Base-by-base conservation (phyloP, 768 basidiomycete species). In the Trametes cinnabarina region DNA sequence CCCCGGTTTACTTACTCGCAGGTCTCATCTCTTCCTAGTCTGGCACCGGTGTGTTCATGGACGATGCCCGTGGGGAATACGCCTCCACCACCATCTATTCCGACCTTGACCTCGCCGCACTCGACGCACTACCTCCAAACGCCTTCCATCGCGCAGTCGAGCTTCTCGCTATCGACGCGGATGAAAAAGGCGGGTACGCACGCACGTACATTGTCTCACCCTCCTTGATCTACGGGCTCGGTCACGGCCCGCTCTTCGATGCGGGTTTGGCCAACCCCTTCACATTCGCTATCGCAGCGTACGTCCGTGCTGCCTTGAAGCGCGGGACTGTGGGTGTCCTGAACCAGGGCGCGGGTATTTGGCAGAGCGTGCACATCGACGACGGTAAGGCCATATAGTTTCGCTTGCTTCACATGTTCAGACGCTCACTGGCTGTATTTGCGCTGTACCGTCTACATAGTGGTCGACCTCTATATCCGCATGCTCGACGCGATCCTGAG, bases 161-260 rank as follows among this genome's bases (percentile, higher is more conserved):
- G 57, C 64, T 80, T 20, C 64, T 68, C 5, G 54, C 85, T 37
- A 71, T 81, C 5, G 73, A 74, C 4, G 83, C 81, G 4, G 78
- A 81, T 60, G 70, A 71, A 42, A 68, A 78, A 72, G 83, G 81
- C 78, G 80, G 80, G 12, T 82, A 79, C 63, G 76, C 77, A 32
- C 74, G 74, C 53, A 74, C 80, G 0, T 80, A 82, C 63, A 79
- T 84, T 47, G 62, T 85, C 48, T 60, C 80, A 12, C 82, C 83
- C 3, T 68, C 77, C 7, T 80, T 81, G 0, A 82, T 90, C 20
- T 88, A 79, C 57, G 86, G 82, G 35, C 67, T 81, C 28, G 79
- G 82, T 83, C 20, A 85, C 77, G 60, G 83, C 79, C 41, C 71
- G 78, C 43, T 87, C 25, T 77, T 79, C 30, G 76, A 81, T 28